Conservation (phyloP, 2,329 filamentous ascomycete species). For the Ilyonectria destructans region DNA sequence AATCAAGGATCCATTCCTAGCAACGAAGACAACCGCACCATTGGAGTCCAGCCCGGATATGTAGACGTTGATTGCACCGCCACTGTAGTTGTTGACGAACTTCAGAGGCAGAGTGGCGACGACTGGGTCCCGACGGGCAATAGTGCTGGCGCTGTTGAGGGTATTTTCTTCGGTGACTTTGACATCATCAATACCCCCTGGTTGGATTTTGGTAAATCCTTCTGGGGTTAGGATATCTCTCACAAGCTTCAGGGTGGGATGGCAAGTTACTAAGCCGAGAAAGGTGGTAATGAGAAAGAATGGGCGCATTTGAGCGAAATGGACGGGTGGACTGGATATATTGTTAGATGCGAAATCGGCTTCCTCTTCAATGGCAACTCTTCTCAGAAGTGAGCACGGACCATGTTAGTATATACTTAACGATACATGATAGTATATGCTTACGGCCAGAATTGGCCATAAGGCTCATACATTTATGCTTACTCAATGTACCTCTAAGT, state of each 20-base stretch:
- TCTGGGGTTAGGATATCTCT: slow-evolving; percentile 33
- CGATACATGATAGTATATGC: no score
- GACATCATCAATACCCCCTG: slow-evolving; percentile 53
- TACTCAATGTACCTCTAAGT: no score
- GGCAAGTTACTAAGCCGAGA: slow-evolving; percentile 37
- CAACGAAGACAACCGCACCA: slow-evolving; percentile 61
- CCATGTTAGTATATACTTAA: no score
- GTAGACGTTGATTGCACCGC: slow-evolving; percentile 61
- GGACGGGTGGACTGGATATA: slow-evolving; percentile 21
- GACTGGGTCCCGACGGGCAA: slow-evolving; percentile 7
- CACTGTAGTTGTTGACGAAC: slow-evolving; percentile 62
- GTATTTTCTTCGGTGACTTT: slow-evolving; percentile 58
- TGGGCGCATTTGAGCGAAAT: slow-evolving; percentile 44
- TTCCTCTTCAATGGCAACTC: no score
- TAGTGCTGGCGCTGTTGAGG: slow-evolving; percentile 55
- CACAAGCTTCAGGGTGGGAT: slow-evolving; percentile 32
- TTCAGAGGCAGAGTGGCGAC: slow-evolving; percentile 47
- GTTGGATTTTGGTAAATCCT: slow-evolving; percentile 52
- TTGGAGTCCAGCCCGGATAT: slow-evolving; percentile 61
- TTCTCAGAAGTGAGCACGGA: no score
- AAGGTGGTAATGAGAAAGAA: slow-evolving; percentile 43
- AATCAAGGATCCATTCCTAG: slow-evolving; percentile 57
- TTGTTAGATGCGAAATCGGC: no score
- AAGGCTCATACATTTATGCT: no score
- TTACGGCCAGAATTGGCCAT: no score